Conservation (phyloP, 345 rosid species). For the Orychophragmus violaceus region DNA sequence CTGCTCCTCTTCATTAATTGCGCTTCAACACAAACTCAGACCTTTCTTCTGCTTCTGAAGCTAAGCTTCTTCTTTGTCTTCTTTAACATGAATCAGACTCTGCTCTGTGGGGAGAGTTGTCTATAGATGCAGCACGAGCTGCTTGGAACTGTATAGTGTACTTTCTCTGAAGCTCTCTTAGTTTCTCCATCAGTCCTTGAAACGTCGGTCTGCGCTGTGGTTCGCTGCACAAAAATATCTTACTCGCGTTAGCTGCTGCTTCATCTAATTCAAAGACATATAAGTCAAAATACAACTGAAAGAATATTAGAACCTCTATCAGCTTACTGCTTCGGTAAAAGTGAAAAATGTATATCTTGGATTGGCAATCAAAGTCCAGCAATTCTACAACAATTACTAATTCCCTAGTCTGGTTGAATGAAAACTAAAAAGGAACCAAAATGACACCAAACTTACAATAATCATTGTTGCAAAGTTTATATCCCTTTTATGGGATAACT, state of each 20-base stretch:
- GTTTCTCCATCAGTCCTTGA: conserved; percentile 77
- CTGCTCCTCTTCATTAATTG: conserved; percentile 3
- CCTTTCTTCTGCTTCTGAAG: conserved; percentile 30
- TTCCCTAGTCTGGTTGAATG: neutral
- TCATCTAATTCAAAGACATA: neutral
- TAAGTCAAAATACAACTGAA: neutral
- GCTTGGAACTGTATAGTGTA: conserved; percentile 61
- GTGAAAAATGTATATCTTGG: neutral
- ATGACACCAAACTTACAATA: neutral
- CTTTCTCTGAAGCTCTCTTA: conserved; percentile 75
- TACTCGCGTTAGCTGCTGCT: conserved; percentile 15
- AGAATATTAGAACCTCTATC: neutral
- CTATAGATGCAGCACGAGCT: conserved; percentile 47
- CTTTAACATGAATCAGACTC: neutral
- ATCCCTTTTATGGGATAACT: neutral
- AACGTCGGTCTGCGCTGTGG: conserved; percentile 67
- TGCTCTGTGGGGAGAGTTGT: conserved; percentile 28
- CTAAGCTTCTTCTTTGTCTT: neutral
- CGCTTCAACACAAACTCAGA: too few relatives aligned
- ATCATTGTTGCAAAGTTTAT: neutral
- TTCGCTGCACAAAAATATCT: conserved; percentile 48
- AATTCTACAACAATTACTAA: neutral
- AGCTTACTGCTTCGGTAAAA: neutral
- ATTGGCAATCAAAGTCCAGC: neutral
- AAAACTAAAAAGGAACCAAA: too few relatives aligned